Percentiles rank a stretch among this genome's conserved stretches.
These are phyloP conservation scores for Dipteronia sinensis DNA, from an alignment of 345 rosid genomes.

Conservation along the genomic window DNA sequence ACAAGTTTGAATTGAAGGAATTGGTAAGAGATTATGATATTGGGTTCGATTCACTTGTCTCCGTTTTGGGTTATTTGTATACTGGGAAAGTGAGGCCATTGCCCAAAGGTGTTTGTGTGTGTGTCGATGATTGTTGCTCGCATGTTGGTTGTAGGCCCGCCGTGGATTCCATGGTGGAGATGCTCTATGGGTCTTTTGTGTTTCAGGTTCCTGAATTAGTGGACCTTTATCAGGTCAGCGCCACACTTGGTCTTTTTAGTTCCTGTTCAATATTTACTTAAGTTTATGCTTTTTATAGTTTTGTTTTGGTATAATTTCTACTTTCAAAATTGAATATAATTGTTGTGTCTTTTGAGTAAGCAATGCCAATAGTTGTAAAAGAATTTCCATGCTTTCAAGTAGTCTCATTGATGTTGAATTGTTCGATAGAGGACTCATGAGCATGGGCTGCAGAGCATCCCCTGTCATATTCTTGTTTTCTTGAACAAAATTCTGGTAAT, in stretches of 20 bases:
- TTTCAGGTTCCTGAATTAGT: constrained; percentile 65
- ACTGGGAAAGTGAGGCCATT: constrained; percentile 64
- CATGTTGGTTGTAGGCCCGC: constrained; percentile 77
- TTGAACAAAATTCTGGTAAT: neutral
- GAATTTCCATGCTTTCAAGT: neutral
- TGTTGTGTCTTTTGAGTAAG: neutral
- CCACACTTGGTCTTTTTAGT: neutral
- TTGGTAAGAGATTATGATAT: constrained; percentile 57
- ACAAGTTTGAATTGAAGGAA: constrained; percentile 57
- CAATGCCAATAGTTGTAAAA: neutral
- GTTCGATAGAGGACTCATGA: no score
- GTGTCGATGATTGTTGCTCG: constrained; percentile 68
- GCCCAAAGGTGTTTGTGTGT: constrained; percentile 47
- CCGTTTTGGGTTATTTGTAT: constrained; percentile 65
- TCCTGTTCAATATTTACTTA: neutral
- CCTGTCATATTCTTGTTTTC: neutral
- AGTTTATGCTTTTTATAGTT: neutral
- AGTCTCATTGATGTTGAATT: neutral
- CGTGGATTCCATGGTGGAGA: constrained; percentile 63
- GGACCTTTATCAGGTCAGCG: constrained; percentile 56
- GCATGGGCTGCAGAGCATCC: neutral
- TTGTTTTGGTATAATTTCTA: no score
- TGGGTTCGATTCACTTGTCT: constrained; percentile 53
- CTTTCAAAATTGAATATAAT: neutral
- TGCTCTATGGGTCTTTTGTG: constrained; percentile 67